Percentiles rank a stretch among this genome's conserved stretches.
phyloP scores from a whole-genome alignment of 371 early-diverging fungal genomes.

The Apophysomyces ossiformis region DNA sequence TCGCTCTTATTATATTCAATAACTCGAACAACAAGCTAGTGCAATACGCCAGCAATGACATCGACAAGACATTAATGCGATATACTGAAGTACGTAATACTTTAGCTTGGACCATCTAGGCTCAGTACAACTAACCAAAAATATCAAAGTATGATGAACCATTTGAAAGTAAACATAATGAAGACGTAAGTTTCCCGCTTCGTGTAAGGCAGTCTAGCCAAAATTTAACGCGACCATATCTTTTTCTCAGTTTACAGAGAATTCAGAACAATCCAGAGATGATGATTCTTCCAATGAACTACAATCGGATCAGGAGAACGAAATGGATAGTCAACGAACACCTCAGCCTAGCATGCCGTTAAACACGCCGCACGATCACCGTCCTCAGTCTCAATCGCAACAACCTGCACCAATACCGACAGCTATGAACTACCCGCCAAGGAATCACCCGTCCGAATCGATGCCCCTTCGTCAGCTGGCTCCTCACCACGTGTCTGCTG shows the following conservation, averaged over 20 bases:
- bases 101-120: background rate
- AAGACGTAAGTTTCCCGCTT: conserved; percentile 50
- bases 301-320: conserved; percentile 5
- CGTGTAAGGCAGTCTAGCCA: background rate
- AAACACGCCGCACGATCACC: conserved; percentile 11
- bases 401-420: conserved; percentile 9
- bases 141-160: conserved; percentile 62
- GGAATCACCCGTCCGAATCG: conserved; percentile 10
- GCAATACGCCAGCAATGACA: conserved; percentile 90
- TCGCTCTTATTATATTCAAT: conserved; percentile 93
- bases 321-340: conserved; percentile 6
- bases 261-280: conserved; percentile 17
- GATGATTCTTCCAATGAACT: conserved; percentile 17
- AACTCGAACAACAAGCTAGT: conserved; percentile 87
- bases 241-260: conserved; percentile 13
- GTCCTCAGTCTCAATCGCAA: conserved; percentile 5
- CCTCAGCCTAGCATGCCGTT: conserved; percentile 18
- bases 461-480: conserved; percentile 11
- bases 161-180: conserved; percentile 66
- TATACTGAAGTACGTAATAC: conserved; percentile 78
- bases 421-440: conserved; percentile 14
- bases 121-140: background rate
- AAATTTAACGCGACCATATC: background rate
- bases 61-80: conserved; percentile 88
- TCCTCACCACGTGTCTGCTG: conserved; percentile 6